Evolutionary conservation across 768 basidiomycete species (phyloP).

Genomic region (Polyporus arcularius): DNA sequence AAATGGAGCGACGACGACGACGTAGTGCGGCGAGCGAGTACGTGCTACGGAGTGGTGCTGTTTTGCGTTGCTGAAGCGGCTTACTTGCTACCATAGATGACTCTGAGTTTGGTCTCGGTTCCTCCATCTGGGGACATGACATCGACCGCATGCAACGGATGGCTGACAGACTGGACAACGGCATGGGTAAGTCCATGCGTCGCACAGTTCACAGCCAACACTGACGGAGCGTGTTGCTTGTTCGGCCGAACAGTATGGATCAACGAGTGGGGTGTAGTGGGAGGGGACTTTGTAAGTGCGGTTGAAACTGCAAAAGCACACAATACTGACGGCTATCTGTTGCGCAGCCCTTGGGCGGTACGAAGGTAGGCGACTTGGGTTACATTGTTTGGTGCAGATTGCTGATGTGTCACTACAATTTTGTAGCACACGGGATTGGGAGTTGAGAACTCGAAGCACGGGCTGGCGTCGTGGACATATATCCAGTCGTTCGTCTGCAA

Average conservation of each 20-base stretch:
- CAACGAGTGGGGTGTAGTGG: constrained; percentile 2
- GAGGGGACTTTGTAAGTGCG: neutral
- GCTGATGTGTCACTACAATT: neutral
- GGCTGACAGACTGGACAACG: neutral
- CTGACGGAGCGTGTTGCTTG: neutral
- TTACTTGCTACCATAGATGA: neutral
- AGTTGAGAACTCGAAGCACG: constrained; percentile 4
- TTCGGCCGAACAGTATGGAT: constrained; percentile 9
- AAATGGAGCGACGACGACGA: constrained; percentile 13
- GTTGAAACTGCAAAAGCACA: too few species aligned
- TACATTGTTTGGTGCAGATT: neutral
- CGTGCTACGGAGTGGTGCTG: neutral
- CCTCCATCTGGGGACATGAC: constrained; percentile 8
- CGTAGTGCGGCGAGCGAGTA: constrained; percentile 10
- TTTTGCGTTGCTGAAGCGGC: too few species aligned
- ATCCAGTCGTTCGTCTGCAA: neutral
- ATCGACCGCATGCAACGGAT: neutral
- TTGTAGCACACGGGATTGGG: constrained; percentile 7
- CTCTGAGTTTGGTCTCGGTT: constrained; percentile 8
- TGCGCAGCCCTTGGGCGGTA: neutral
- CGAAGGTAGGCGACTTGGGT: neutral
- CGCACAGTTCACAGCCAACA: neutral
- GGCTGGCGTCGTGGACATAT: neutral
- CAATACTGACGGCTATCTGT: neutral
- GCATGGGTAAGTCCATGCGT: constrained; percentile 8